A percentile compares a stretch with the other conserved stretches of the same genome.
Conservation (phyloP, 495 filamentous ascomycete genomes). For the Jackrogersella multiformis region DNA sequence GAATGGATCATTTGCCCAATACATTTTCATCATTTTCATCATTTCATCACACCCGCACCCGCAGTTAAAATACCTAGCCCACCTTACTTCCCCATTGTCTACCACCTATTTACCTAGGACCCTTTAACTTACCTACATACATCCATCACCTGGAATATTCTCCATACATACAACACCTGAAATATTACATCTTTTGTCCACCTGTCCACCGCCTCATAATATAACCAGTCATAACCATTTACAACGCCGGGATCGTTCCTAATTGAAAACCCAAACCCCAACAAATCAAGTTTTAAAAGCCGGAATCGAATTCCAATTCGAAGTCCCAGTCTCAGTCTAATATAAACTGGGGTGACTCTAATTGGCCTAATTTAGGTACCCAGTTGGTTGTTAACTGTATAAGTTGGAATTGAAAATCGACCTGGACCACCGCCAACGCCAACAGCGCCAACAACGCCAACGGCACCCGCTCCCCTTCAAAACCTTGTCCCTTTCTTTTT, state of each 20-base stretch:
- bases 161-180: too few relatives aligned
- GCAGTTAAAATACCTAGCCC: slow-evolving; percentile 3
- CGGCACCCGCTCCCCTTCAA: not conserved
- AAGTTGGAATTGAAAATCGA: slow-evolving; percentile 19
- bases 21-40: too few relatives aligned
- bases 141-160: too few relatives aligned
- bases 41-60: slow-evolving; percentile 15
- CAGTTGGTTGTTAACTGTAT: slow-evolving; percentile 13
- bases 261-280: slow-evolving; percentile 21
- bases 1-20: slow-evolving; percentile 28
- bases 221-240: slow-evolving; percentile 13
- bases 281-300: slow-evolving; percentile 3
- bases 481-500: slow-evolving; percentile 7
- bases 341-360: slow-evolving; percentile 9
- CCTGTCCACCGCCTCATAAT: not conserved
- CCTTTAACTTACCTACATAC: slow-evolving; percentile 5
- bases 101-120: not conserved
- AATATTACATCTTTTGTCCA: not conserved
- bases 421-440: not conserved
- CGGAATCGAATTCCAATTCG: not conserved
- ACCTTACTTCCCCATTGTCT: not conserved
- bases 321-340: slow-evolving; percentile 1
- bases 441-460: not conserved
- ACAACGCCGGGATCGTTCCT: not conserved
- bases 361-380: slow-evolving; percentile 26